Base-by-base conservation (phyloP, 805 yeast species). In the Clavispora carvajalis region DNA sequence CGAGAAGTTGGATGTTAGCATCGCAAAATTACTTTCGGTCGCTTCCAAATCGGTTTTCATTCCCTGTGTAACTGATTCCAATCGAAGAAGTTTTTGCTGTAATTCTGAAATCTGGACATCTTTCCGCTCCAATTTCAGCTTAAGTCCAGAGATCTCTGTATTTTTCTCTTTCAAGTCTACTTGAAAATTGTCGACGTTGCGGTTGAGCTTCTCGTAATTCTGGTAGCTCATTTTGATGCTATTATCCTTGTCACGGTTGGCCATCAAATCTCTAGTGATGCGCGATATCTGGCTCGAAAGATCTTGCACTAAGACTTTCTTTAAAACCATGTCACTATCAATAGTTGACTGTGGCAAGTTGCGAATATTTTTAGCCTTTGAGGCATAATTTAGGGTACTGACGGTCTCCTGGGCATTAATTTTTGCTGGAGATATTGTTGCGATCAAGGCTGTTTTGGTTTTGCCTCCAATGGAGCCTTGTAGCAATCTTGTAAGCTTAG, bases 401-500 rank as follows among this genome's bases (percentile, higher is more conserved):
- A 82, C 58, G 0, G 96, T 85, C 57, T 89, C 96, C 22, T 84
- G 90, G n/a, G 79, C 65, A 44, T 83, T 85, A 22, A 77, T 69
- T 44, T 74, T 74, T 1, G 95, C 95, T 0, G 96, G 95, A 7
- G 95, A 85, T 2, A 89, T 74, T 0, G 95, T 89, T 1, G 96
- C 95, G 19, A 89, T 85, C 41, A 89, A 71, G 23, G 90, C 82
- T 0, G 97, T 89, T 54, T 85, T 84, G 0, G 96, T 88, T 41
- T 79, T 73, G 2, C 96, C 96, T 2, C 97, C 97, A 3, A 90
- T 67, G 0, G 90, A 82, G 52, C 85, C 93, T 52, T 85, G 90
- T 29, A 85, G 62, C 21, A 85, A 62, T 40, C 88, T 65, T 0
- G 95, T 85, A 40, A 85, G 69, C 57, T 85, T 85, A 1, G 91